Evolutionary conservation across 2,329 filamentous ascomycete species (phyloP).

Genomic region (Calycina herbarum): DNA sequence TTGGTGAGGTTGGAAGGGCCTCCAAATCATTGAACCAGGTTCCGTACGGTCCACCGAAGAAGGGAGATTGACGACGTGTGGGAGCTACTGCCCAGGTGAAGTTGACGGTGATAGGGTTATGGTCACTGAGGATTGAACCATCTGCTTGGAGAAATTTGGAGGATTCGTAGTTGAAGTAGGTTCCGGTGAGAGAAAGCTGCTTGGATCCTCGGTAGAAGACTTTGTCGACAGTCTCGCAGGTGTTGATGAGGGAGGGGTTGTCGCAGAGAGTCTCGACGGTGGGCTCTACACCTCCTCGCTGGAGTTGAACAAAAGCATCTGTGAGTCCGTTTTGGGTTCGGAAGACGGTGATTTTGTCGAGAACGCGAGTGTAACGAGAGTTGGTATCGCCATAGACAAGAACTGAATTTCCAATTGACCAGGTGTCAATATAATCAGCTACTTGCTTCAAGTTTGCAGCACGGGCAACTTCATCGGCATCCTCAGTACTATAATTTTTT

Average conservation of each 20-base stretch:
- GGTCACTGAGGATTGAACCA: constrained; percentile 60
- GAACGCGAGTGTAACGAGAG: constrained; percentile 59
- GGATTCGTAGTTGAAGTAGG: constrained; percentile 55
- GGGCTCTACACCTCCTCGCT: constrained; percentile 49
- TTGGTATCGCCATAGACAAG: constrained; percentile 67
- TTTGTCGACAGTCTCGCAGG: constrained; percentile 69
- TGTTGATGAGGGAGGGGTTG: constrained; percentile 55
- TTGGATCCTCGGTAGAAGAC: constrained; percentile 54
- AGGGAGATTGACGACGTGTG: constrained; percentile 45
- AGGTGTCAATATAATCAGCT: constrained; percentile 53
- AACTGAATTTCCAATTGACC: constrained; percentile 61
- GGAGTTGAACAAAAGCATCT: constrained; percentile 61
- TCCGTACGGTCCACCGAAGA: constrained; percentile 51
- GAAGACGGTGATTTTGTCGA: constrained; percentile 54
- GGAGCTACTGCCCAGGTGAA: constrained; percentile 47
- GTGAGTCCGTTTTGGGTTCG: constrained; percentile 51
- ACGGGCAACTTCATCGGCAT: constrained; percentile 55
- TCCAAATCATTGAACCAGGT: constrained; percentile 57
- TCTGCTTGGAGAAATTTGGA: constrained; percentile 56
- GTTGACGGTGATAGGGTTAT: constrained; percentile 62
- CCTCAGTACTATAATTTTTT: constrained; percentile 39
- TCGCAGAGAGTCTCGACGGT: constrained; percentile 47
- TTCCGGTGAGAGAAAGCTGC: constrained; percentile 49
- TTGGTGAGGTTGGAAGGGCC: constrained; percentile 39
- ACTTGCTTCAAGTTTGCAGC: constrained; percentile 60